phyloP scores from a whole-genome alignment of 2,329 filamentous ascomycete genomes.

The Clarireedia sp. region DNA sequence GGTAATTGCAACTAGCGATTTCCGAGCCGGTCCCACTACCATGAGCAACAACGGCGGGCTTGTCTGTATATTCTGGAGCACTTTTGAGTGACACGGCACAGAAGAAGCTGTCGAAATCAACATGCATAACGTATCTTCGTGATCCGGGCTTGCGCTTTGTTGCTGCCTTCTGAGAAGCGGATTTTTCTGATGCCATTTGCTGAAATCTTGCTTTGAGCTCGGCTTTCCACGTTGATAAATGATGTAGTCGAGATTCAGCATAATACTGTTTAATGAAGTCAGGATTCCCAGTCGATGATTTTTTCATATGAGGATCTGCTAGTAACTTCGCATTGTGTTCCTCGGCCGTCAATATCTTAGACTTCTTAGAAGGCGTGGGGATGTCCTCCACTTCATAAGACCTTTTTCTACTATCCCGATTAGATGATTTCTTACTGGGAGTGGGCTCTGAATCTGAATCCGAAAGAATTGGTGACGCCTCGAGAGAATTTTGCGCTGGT shows the following conservation, averaged over 20 bases:
- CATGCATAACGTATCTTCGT: constrained; percentile 81
- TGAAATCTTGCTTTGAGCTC: constrained; percentile 87
- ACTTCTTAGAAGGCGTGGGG: constrained; percentile 17
- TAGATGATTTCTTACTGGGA: neutral
- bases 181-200: constrained; percentile 65
- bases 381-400: constrained; percentile 10
- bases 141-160: constrained; percentile 50
- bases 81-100: constrained; percentile 83
- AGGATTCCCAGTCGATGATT: constrained; percentile 86
- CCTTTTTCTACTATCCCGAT: constrained; percentile 7
- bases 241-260: constrained; percentile 87
- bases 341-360: constrained; percentile 62
- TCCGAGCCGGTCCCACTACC: constrained; percentile 79
- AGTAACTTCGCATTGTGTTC: constrained; percentile 85
- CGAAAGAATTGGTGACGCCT: neutral
- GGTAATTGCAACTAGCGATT: constrained; percentile 96
- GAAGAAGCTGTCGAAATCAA: constrained; percentile 98
- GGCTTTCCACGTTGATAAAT: constrained; percentile 94
- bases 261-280: constrained; percentile 94
- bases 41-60: constrained; percentile 84
- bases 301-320: constrained; percentile 74
- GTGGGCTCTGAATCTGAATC: neutral
- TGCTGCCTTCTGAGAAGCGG: constrained; percentile 37
- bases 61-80: constrained; percentile 64
- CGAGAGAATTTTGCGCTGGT: too few relatives aligned